Base-by-base conservation (phyloP, 1,284 basidiomycete species). In the Malassezia slooffiae region DNA sequence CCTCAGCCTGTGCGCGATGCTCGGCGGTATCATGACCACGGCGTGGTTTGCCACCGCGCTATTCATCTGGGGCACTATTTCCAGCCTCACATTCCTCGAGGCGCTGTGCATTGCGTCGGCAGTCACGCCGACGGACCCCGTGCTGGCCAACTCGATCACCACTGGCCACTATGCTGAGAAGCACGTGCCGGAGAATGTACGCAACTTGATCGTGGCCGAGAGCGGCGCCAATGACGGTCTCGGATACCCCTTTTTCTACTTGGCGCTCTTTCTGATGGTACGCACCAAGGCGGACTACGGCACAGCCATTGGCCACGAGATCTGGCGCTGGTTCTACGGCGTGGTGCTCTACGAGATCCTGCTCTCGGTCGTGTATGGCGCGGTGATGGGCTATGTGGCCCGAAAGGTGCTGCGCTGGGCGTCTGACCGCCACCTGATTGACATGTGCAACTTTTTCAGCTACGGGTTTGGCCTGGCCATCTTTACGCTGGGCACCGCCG, bases 171-270 rank as follows among this genome's bases (percentile, higher is more conserved):
- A 58, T 35, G 72, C 72, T 0, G 70, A 73, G 36, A 69, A 72
- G 46, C 61, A 73, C 40, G 70, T 73, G 2, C 70, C 70, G 4
- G 54, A 52, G 17, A 58, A 60, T 34, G 66, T 73, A 6, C 52
- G 71, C 3, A 62, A 72, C 50, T 61, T 73, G 37, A 65, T 70
- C 42, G 48, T 68, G 4, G 71, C 71, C 8, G 72, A 73, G 47
- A 60, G 58, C 11, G 72, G 72, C 21, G 72, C 72, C 7, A 73
- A 73, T 49, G 72, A 73, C 37, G 72, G 72, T 2, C 54, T 71
- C 1, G 58, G 57, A 10, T 65, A 62, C 24, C 60, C 58, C 1
- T 63, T 62, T 26, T 46, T 63, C 19, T 69, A 64, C 54, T 40
- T 73, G 48, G 63, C 71, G 38, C 60, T 73, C 43, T 72, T 67